phyloP scores from a whole-genome alignment of 2,329 filamentous ascomycete species.

The Penicillium sp. region DNA sequence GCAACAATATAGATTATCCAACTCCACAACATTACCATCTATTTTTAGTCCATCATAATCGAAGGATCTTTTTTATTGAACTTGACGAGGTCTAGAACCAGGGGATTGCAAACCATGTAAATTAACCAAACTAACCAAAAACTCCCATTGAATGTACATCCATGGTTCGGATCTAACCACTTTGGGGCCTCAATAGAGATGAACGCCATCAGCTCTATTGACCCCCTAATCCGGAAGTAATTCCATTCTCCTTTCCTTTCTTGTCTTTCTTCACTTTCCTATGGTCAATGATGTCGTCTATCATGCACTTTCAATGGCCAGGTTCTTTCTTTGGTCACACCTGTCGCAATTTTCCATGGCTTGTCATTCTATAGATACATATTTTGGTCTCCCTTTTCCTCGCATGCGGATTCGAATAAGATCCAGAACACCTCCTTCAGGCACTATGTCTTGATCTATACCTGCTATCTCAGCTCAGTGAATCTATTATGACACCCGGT shows the following conservation, averaged over 20 bases:
- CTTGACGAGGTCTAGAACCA: no score
- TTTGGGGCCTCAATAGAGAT: neutral
- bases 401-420: neutral
- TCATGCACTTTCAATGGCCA: neutral
- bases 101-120: no score
- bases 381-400: neutral
- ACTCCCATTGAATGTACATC: neutral
- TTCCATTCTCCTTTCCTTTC: neutral
- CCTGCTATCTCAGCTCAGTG: neutral
- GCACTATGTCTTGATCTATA: neutral
- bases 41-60: no score
- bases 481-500: neutral
- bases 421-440: neutral
- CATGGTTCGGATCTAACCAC: neutral
- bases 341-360: neutral
- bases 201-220: neutral
- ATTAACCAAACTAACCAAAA: no score
- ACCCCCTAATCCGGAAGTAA: constrained; percentile 3
- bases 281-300: neutral
- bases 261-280: neutral
- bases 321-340: neutral
- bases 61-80: no score
- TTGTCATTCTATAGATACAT: neutral
- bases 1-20: no score
- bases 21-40: no score